Conservation (phyloP, 2,329 filamentous ascomycete genomes). For the Fusarium keratoplasticum region DNA sequence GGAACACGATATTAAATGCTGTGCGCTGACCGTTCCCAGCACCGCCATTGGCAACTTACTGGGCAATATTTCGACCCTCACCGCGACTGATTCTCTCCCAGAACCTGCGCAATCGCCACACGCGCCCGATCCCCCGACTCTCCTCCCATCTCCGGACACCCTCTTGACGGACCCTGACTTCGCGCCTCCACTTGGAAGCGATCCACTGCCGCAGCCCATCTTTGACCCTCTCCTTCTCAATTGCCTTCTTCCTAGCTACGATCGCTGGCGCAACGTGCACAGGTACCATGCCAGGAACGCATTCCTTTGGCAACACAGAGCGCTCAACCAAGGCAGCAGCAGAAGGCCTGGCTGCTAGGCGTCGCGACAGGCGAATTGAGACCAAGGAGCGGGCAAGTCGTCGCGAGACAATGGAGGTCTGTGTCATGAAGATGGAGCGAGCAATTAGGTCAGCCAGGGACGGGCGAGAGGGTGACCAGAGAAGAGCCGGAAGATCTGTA, state of each 20-base stretch:
- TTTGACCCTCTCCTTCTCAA: conserved; percentile 76
- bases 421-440: conserved; percentile 74
- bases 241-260: conserved; percentile 69
- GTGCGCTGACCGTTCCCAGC: neutral
- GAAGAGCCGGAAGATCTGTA: conserved; percentile 63
- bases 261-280: conserved; percentile 67
- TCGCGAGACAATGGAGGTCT: conserved; percentile 73
- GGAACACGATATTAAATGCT: neutral
- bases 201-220: conserved; percentile 75
- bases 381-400: conserved; percentile 72
- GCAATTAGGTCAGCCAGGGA: conserved; percentile 71
- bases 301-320: conserved; percentile 74
- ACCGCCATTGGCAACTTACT: conserved; percentile 35
- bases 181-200: conserved; percentile 65
- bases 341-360: conserved; percentile 69
- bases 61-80: conserved; percentile 38
- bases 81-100: conserved; percentile 71
- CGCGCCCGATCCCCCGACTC: conserved; percentile 63
- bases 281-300: conserved; percentile 60
- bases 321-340: conserved; percentile 70
- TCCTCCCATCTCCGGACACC: conserved; percentile 62
- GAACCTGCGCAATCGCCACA: conserved; percentile 72
- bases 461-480: conserved; percentile 68
- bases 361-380: conserved; percentile 72
- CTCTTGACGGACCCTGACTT: conserved; percentile 63